phyloP scores from a whole-genome alignment of 768 basidiomycete species.

The Clitopilus hobsonii region DNA sequence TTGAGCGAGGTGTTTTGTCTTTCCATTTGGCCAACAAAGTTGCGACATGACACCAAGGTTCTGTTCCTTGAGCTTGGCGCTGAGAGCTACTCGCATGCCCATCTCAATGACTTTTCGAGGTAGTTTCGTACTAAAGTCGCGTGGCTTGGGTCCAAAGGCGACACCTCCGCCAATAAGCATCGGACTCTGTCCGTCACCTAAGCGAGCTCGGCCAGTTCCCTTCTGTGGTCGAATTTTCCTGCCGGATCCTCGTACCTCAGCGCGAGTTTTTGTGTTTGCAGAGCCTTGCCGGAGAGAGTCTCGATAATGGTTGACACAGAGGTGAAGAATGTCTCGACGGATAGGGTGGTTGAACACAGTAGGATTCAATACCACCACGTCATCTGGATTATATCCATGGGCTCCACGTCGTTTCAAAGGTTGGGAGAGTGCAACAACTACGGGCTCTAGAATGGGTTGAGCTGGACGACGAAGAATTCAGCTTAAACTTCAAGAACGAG shows the following conservation, averaged over 20 bases:
- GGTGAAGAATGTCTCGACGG: slow-evolving; percentile 88
- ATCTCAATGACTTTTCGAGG: slow-evolving; percentile 91
- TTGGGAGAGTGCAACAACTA: slow-evolving; percentile 59
- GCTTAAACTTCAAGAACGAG: background rate
- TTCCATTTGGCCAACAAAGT: slow-evolving; percentile 67
- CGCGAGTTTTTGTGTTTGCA: slow-evolving; percentile 87
- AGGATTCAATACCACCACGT: slow-evolving; percentile 63
- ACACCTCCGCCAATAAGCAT: slow-evolving; percentile 90
- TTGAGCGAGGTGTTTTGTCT: slow-evolving; percentile 63
- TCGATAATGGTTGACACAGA: slow-evolving; percentile 84
- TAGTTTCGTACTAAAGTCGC: slow-evolving; percentile 88
- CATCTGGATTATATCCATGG: slow-evolving; percentile 33
- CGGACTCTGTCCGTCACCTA: slow-evolving; percentile 85
- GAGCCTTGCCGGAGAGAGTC: slow-evolving; percentile 90
- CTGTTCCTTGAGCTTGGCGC: slow-evolving; percentile 73
- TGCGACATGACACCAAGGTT: slow-evolving; percentile 71
- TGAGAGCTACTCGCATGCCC: slow-evolving; percentile 89
- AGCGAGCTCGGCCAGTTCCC: slow-evolving; percentile 83
- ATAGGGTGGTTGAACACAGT: slow-evolving; percentile 87
- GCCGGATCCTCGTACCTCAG: slow-evolving; percentile 86
- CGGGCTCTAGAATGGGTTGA: slow-evolving; percentile 35
- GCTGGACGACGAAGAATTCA: slow-evolving; percentile 24
- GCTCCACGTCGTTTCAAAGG: slow-evolving; percentile 43
- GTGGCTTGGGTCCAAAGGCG: slow-evolving; percentile 86
- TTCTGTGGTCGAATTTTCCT: slow-evolving; percentile 90